Base-by-base conservation (phyloP, 2,329 filamentous ascomycete genomes). In the Aureobasidium sp. region DNA sequence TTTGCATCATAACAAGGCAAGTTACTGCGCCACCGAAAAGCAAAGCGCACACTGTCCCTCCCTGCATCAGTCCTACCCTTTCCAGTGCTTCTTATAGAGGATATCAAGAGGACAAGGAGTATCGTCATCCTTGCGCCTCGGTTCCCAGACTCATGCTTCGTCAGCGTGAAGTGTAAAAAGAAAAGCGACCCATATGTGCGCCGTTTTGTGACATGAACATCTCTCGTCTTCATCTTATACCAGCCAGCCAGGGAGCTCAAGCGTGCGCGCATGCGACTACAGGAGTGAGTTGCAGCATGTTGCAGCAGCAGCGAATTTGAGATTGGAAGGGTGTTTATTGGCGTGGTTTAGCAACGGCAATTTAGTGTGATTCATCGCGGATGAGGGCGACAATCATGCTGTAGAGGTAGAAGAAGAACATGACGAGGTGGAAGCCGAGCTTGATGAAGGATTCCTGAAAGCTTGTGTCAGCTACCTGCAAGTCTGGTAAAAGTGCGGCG, bases 321-420 rank as follows among this genome's bases (percentile, higher is more conserved):
- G 53, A 13, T 57, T 57, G 27, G 41, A 29, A 10, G 53, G 10
- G 9, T 15, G 17, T 34, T 36, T 57, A 39, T 52, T 47, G 53
- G 32, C 32, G 42, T 59, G 41, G 55, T 47, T 48, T 3, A 32
- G 42, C 15, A 15, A 23, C 32, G 37, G 26, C 1, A 37, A 5
- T 37, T 41, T 65, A 66, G 78, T 91, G 85, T 64, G 89, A 85
- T 80, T 99, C 94, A 77, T 97, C 94, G 73, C 89, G 87, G 81
- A 99, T 99, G 66, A 99, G 84, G 68, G 94, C 93, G 67, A 97
- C 93, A 70, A 77, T 77, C 75, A 77, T 76, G 67, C 71, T 74
- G 71, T 74, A 75, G 62, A 99, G 88, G 80, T 99, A 99, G 85
- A 97, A 99, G 87, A 99, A 99, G 85, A 99, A 99, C 91, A 99